phyloP scores from a whole-genome alignment of 2,329 filamentous ascomycete species.

The Escovopsis sp. region DNA sequence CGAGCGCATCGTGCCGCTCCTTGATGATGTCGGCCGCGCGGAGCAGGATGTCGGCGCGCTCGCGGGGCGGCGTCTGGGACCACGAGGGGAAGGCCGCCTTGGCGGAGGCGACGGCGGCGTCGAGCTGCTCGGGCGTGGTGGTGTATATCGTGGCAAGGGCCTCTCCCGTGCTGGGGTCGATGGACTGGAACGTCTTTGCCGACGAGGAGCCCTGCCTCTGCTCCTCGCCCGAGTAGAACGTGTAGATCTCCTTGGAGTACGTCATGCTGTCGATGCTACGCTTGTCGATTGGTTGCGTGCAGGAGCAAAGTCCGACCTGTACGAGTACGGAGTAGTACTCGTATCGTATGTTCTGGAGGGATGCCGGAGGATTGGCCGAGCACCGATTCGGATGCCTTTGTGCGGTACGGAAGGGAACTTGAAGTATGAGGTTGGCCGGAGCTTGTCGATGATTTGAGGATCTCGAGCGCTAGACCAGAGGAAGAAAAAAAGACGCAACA shows the following conservation, averaged over 20 bases:
- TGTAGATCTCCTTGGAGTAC: slow-evolving; percentile 32
- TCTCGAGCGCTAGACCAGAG: too few relatives aligned
- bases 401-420: too few relatives aligned
- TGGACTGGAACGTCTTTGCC: slow-evolving; percentile 47
- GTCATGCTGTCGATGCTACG: slow-evolving; percentile 16
- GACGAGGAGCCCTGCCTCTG: slow-evolving; percentile 43
- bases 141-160: slow-evolving; percentile 58
- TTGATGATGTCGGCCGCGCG: slow-evolving; percentile 61
- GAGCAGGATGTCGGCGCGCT: slow-evolving; percentile 64
- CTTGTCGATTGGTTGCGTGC: too few relatives aligned
- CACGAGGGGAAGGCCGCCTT: slow-evolving; percentile 65
- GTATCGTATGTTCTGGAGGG: too few relatives aligned
- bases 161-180: slow-evolving; percentile 58
- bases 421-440: too few relatives aligned
- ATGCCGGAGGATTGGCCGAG: too few relatives aligned
- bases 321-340: too few relatives aligned
- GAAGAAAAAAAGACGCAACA: too few relatives aligned
- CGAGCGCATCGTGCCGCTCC: slow-evolving; percentile 64
- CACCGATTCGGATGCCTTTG: too few relatives aligned
- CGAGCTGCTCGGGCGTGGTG: slow-evolving; percentile 51
- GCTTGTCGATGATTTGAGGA: too few relatives aligned
- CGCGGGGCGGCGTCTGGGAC: slow-evolving; percentile 60
- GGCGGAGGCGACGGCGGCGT: slow-evolving; percentile 58
- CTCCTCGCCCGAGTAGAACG: slow-evolving; percentile 60
- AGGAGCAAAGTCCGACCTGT: too few relatives aligned